Evolutionary conservation across 768 basidiomycete species (phyloP), one percentile per base, ranked within the genome.

Genomic region (Tremella fuciformis): DNA sequence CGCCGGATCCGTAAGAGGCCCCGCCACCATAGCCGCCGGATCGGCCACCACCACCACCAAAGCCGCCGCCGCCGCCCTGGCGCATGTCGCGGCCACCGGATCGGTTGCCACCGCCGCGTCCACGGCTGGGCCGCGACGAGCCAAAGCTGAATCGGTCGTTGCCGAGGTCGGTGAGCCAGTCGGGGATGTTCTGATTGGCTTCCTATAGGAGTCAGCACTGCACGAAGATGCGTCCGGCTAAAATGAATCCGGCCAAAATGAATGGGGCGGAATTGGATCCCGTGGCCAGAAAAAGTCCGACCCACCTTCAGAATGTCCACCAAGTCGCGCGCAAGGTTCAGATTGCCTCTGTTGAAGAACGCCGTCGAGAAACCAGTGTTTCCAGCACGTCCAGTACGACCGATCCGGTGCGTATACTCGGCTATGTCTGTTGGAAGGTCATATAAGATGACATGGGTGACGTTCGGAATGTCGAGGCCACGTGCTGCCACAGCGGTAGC

Each of bases 401-500:
- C 91, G 70, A 93, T 94, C 72, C 91, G 92, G 76, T 98, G 93
- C 47, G 98, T 93, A 79, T 98, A 99, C 78, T 99, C 96, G 73
- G 98, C 96, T 64, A 99, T 93, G 79, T 98, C 96, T 60, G 88
- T 88, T 13, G 96, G 96, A 4, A 99, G 82, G 76, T 98, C 96
- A 78, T 97, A 98, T 78, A 97, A 94, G 81, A 98, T 83, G 73
- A 99, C 96, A 76, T 98, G 96, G 15, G 89, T 96, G 73, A 99
- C 96, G 78, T 99, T 96, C 62, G 96, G 96, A 69, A 99, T 98
- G 79, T 99, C 96, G 67, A 99, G 85, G 73, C 96, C 96, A 81
- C 96, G 91, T 57, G 96, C 96, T 34, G 96, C 96, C 57, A 99
- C 96, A 52, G 96, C 96, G 13, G 96, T 99, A 41, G 96, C 96